These are phyloP conservation scores for Yamadazyma atlantica DNA, from an alignment of 1,139 yeast genomes.

Conservation along the genomic window DNA sequence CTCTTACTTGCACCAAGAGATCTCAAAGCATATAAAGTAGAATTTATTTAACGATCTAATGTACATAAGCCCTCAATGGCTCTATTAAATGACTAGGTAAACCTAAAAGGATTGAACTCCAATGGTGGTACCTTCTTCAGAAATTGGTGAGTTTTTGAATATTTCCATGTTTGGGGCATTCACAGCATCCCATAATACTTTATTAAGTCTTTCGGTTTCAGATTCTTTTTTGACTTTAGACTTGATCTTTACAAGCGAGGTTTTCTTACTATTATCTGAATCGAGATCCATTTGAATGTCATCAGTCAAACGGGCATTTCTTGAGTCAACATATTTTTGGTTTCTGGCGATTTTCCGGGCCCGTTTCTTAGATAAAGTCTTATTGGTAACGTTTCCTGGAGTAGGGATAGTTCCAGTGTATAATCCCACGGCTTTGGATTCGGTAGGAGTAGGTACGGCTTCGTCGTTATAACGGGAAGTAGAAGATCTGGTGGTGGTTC, in stretches of 20 bases:
- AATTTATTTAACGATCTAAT: conserved; percentile 1
- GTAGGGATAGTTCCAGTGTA: conserved; percentile 44
- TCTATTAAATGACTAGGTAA: too few relatives aligned
- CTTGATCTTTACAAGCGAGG: conserved; percentile 25
- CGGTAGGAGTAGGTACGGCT: conserved; percentile 44
- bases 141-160: conserved; percentile 45
- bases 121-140: conserved; percentile 81
- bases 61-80: too few relatives aligned
- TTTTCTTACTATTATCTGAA: conserved; percentile 26
- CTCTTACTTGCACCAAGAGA: too few relatives aligned
- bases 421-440: conserved; percentile 65
- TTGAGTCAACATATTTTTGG: conserved; percentile 61
- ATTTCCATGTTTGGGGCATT: conserved; percentile 49
- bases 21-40: too few relatives aligned
- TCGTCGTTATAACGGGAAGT: conserved; percentile 39
- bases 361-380: conserved; percentile 75
- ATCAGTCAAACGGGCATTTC: conserved; percentile 47
- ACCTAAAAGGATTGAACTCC: conserved; percentile 64
- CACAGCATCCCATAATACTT: conserved; percentile 67
- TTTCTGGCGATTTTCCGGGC: conserved; percentile 82
- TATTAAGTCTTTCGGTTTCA: conserved; percentile 48
- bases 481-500: conserved; percentile 45
- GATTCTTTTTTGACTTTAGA: conserved; percentile 12
- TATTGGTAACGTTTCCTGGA: conserved; percentile 49
- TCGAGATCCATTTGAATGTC: conserved; percentile 57